Evolutionary conservation across 2,329 filamentous ascomycete genomes (phyloP).

Genomic region (Pseudogymnoascus pannorum): DNA sequence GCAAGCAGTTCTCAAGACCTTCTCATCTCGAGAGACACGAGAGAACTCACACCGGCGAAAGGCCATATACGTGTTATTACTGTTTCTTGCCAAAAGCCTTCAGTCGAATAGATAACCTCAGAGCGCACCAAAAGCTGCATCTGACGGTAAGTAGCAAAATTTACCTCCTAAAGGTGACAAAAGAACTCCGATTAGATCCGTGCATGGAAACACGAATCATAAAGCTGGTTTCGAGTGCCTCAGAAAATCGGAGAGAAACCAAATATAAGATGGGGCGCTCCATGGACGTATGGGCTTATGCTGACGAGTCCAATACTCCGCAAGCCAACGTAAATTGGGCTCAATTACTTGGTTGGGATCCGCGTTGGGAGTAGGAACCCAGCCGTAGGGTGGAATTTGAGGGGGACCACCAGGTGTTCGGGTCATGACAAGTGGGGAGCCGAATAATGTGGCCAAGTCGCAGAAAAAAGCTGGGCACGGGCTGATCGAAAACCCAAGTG

Average conservation of each 20-base stretch:
- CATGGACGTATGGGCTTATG: neutral
- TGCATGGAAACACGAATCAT: neutral
- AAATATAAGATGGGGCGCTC: neutral
- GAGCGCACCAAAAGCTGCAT: neutral
- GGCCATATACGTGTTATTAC: neutral
- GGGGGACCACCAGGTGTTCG: neutral
- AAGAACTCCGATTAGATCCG: neutral
- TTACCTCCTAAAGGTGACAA: neutral
- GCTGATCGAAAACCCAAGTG: neutral
- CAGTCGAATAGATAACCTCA: neutral
- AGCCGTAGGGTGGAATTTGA: neutral
- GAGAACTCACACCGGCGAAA: neutral
- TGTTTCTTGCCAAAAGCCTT: neutral
- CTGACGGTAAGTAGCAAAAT: neutral
- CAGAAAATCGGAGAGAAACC: neutral
- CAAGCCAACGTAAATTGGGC: neutral
- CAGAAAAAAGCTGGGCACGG: neutral
- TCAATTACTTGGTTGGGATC: neutral
- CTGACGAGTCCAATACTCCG: neutral
- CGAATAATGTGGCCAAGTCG: neutral
- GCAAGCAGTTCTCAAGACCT: neutral
- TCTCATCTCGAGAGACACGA: neutral
- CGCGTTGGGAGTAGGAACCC: neutral
- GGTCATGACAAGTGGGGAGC: neutral
- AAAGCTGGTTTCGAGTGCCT: neutral